Percentiles rank a stretch among this genome's conserved stretches.
Conservation (phyloP, 164 flowering plant species). For the Saururus chinensis region DNA sequence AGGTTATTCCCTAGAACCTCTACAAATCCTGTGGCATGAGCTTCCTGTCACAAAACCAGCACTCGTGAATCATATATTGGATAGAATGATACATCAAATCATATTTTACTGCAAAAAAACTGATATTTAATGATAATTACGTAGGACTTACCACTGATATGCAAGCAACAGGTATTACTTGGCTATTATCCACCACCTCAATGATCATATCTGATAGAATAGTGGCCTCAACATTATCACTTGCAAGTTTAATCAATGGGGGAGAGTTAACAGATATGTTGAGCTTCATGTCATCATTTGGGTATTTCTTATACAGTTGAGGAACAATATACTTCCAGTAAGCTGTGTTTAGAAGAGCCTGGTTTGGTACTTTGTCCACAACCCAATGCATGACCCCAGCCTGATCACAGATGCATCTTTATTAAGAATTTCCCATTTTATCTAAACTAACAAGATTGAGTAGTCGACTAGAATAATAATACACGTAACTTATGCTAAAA, state of each 20-base stretch:
- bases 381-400: slow-evolving; percentile 71
- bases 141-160: slow-evolving; percentile 66
- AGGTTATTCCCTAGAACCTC: slow-evolving; percentile 47
- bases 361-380: slow-evolving; percentile 74
- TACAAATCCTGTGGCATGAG: slow-evolving; percentile 42
- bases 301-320: slow-evolving; percentile 76
- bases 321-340: slow-evolving; percentile 85
- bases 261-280: slow-evolving; percentile 62
- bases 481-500: too few species aligned
- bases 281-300: slow-evolving; percentile 74
- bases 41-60: slow-evolving; percentile 33
- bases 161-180: slow-evolving; percentile 72
- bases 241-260: slow-evolving; percentile 43
- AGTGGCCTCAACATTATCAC: slow-evolving; percentile 35
- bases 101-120: too few species aligned
- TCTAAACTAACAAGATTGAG: too few species aligned
- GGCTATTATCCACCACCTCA: slow-evolving; percentile 55
- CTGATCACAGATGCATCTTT: slow-evolving; percentile 22
- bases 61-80: background rate
- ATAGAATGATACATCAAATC: background rate
- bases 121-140: background rate
- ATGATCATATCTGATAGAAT: slow-evolving; percentile 54
- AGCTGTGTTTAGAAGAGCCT: slow-evolving; percentile 81
- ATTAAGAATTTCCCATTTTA: too few species aligned
- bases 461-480: too few species aligned